Evolutionary conservation across 768 basidiomycete genomes (phyloP).

Genomic region (Mycena pura): DNA sequence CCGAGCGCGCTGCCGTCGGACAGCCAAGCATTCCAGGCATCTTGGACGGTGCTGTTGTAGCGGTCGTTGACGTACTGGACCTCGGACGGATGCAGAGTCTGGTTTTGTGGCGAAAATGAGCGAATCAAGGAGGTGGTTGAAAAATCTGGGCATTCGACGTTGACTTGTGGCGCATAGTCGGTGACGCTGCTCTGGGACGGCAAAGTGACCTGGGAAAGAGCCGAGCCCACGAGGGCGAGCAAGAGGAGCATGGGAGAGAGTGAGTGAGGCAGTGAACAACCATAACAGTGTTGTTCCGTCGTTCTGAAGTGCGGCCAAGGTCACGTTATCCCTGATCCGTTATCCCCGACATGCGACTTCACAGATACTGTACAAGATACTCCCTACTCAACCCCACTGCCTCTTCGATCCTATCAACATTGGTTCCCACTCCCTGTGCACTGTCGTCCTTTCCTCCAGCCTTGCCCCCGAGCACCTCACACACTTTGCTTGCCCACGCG

Average conservation of each 20-base stretch:
- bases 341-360: no score
- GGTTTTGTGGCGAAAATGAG: constrained; percentile 55
- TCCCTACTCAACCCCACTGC: constrained; percentile 66
- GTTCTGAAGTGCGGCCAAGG: no score
- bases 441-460: constrained; percentile 95
- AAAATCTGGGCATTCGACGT: constrained; percentile 59
- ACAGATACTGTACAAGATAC: no score
- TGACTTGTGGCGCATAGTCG: constrained; percentile 60
- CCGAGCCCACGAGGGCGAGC: constrained; percentile 16
- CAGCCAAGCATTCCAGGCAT: constrained; percentile 67
- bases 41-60: constrained; percentile 45
- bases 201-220: constrained; percentile 17
- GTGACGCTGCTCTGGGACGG: constrained; percentile 40
- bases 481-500: constrained; percentile 83
- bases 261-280: constrained; percentile 22
- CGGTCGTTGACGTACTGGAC: constrained; percentile 53
- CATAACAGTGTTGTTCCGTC: no score
- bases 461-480: constrained; percentile 89
- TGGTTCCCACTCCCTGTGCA: constrained; percentile 86
- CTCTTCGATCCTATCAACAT: constrained; percentile 66
- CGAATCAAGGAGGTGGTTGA: constrained; percentile 56
- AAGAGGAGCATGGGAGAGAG: constrained; percentile 13
- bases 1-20: constrained; percentile 59
- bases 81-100: constrained; percentile 58
- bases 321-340: no score